These are phyloP conservation scores for Erodium chrysanthum DNA, from an alignment of 441 rosid genomes.

Conservation along the genomic window DNA sequence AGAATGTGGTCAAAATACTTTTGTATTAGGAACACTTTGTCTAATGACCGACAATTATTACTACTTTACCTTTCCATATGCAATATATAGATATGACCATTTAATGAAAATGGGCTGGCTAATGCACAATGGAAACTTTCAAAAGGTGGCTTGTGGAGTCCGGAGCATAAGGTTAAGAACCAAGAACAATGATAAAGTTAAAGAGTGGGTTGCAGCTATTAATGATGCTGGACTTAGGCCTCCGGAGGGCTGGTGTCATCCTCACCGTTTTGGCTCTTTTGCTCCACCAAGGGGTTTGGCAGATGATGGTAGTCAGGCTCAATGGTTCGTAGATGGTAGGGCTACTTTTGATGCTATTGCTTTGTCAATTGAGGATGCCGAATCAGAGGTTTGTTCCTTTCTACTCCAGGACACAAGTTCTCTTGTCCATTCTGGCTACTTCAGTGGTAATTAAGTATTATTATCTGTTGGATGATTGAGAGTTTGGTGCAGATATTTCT, in stretches of 20 bases:
- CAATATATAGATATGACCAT: too few relatives aligned
- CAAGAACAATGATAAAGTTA: conserved; percentile 69
- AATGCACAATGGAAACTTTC: conserved; percentile 24
- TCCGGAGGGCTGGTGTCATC: conserved; percentile 99
- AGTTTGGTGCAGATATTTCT: conserved; percentile 88
- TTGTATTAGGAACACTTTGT: too few relatives aligned
- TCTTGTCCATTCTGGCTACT: too few relatives aligned
- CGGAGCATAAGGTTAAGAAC: conserved; percentile 83
- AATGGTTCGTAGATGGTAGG: conserved; percentile 94
- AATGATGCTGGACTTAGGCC: conserved; percentile 98
- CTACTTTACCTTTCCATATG: too few relatives aligned
- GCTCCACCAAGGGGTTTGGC: conserved; percentile 97
- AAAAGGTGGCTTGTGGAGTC: conserved; percentile 78
- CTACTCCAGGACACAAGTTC: too few relatives aligned
- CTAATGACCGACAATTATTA: too few relatives aligned
- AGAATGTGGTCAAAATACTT: too few relatives aligned
- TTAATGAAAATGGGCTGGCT: too few relatives aligned
- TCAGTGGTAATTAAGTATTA: too few relatives aligned
- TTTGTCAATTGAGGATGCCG: conserved; percentile 79
- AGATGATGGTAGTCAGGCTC: conserved; percentile 96
- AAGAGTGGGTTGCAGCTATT: conserved; percentile 92
- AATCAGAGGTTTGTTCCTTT: conserved; percentile 70
- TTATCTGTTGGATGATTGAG: conserved; percentile 21
- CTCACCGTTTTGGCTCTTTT: conserved; percentile 97
- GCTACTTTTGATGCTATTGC: conserved; percentile 93